phyloP scores from a whole-genome alignment of 2,329 filamentous ascomycete species.

The Sporothrix dimorphospora region DNA sequence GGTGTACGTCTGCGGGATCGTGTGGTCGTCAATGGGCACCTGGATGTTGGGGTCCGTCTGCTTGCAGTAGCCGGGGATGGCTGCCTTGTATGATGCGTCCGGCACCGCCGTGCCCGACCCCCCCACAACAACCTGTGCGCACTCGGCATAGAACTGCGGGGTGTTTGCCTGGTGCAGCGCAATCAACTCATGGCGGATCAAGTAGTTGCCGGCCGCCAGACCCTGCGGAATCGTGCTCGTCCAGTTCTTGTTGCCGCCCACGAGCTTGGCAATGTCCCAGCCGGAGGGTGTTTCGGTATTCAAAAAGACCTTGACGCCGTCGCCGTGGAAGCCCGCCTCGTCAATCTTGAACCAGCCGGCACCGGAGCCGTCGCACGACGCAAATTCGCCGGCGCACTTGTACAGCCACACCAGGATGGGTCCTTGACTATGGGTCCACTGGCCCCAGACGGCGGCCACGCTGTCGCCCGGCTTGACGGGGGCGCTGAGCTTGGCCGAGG shows the following conservation, averaged over 20 bases:
- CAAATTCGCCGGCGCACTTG: slow-evolving; percentile 55
- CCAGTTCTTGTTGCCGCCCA: slow-evolving; percentile 46
- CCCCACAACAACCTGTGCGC: slow-evolving; percentile 55
- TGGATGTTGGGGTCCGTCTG: slow-evolving; percentile 38
- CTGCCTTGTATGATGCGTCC: slow-evolving; percentile 37
- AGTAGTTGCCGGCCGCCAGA: slow-evolving; percentile 57
- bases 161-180: slow-evolving; percentile 58
- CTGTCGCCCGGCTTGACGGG: slow-evolving; percentile 51
- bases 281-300: slow-evolving; percentile 35
- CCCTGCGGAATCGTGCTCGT: slow-evolving; percentile 53
- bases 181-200: slow-evolving; percentile 60
- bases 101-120: slow-evolving; percentile 39
- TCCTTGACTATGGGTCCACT: slow-evolving; percentile 63
- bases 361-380: slow-evolving; percentile 54
- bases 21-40: slow-evolving; percentile 38
- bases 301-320: slow-evolving; percentile 37
- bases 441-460: slow-evolving; percentile 55
- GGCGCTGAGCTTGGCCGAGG: slow-evolving; percentile 50
- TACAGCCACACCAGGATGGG: slow-evolving; percentile 63
- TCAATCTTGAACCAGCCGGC: slow-evolving; percentile 64
- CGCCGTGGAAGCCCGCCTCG: slow-evolving; percentile 47
- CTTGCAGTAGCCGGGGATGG: slow-evolving; percentile 40
- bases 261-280: slow-evolving; percentile 39
- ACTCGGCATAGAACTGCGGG: slow-evolving; percentile 59
- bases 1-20: slow-evolving; percentile 36